Base-by-base conservation (phyloP, 768 basidiomycete genomes). In the Tephrocybe sp. region DNA sequence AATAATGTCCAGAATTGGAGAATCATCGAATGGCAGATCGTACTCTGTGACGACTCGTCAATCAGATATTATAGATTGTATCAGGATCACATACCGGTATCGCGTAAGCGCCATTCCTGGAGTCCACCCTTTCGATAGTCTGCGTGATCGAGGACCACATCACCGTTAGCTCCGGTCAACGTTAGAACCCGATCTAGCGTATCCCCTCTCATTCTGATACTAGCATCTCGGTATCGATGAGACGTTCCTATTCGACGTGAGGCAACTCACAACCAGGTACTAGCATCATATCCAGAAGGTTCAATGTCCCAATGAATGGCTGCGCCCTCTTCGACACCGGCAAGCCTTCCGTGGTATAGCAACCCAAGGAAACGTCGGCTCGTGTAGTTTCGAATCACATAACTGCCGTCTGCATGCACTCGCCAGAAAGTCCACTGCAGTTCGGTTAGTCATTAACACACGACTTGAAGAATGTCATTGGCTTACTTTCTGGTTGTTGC, bases 381-480 rank as follows among this genome's bases (percentile, higher is more conserved):
- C 9, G 47, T 39, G 13, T 35, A 49, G 24, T 49, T 49, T 16
- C 47, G 40, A 27, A 49, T 49, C 9, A 42, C 47, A 15, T 49
- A 49, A 31, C 47, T 42, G n/a, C 22, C 25, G 31, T 49, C 47
- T 32, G 47, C 34, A 18, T 21, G 9, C 4, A 36, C 47, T 9
- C 31, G 39, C 47, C 47, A 42, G 40, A 49, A 49, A 18, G 47
- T 49, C 47, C 47, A 49, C 47, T 49, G 36, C 7, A 34, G 15
- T n/a, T n/a, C n/a, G n/a, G n/a, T n/a, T n/a, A n/a, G n/a, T n/a
- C n/a, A n/a, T n/a, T n/a, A n/a, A n/a, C n/a, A n/a, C n/a, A n/a
- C n/a, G n/a, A n/a, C n/a, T n/a, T n/a, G n/a, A n/a, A n/a, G n/a
- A n/a, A n/a, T n/a, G n/a, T n/a, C n/a, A 21, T 8, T 31, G 30